phyloP scores from a whole-genome alignment of 202 grass and related monocot genomes.

The Elaeis oleifera region DNA sequence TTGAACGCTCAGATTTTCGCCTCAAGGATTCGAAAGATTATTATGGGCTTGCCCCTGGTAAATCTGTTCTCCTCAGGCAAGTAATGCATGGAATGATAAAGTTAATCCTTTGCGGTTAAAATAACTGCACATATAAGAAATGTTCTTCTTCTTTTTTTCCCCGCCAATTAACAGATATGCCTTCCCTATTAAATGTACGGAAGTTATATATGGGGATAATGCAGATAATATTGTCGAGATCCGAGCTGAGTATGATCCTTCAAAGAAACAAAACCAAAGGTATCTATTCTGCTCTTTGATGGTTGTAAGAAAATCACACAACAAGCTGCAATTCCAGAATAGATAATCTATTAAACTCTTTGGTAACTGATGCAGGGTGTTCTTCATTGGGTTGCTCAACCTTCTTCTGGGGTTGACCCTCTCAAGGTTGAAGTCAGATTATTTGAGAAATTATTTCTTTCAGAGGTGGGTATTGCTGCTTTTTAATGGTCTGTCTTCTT shows the following conservation, averaged over 20 bases:
- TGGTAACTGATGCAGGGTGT: conserved; percentile 50
- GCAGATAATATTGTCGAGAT: conserved; percentile 57
- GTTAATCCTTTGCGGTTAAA: too few species aligned
- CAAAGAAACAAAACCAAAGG: conserved; percentile 76
- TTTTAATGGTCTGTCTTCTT: too few species aligned
- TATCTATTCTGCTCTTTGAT: conserved; percentile 3
- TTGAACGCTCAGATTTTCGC: conserved; percentile 82
- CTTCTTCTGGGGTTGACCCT: conserved; percentile 66
- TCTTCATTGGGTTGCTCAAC: conserved; percentile 83
- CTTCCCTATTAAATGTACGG: conserved; percentile 88
- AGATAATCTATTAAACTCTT: not conserved
- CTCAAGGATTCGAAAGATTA: conserved; percentile 92
- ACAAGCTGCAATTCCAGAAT: not conserved
- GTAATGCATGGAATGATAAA: too few species aligned
- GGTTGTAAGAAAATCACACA: too few species aligned
- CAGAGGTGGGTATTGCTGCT: conserved; percentile 41
- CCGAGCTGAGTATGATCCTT: conserved; percentile 71
- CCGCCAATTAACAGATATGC: conserved; percentile 47
- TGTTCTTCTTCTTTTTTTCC: not conserved
- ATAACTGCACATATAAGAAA: not conserved
- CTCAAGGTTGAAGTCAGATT: conserved; percentile 84
- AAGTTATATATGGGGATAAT: conserved; percentile 61
- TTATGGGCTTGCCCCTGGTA: conserved; percentile 86
- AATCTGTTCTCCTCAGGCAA: conserved; percentile 86
- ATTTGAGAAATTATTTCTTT: conserved; percentile 74